Percentiles rank a stretch among this genome's conserved stretches.
These are phyloP conservation scores for Saccharomycopsis babjevae DNA, from an alignment of 805 yeast species.

Conservation along the genomic window DNA sequence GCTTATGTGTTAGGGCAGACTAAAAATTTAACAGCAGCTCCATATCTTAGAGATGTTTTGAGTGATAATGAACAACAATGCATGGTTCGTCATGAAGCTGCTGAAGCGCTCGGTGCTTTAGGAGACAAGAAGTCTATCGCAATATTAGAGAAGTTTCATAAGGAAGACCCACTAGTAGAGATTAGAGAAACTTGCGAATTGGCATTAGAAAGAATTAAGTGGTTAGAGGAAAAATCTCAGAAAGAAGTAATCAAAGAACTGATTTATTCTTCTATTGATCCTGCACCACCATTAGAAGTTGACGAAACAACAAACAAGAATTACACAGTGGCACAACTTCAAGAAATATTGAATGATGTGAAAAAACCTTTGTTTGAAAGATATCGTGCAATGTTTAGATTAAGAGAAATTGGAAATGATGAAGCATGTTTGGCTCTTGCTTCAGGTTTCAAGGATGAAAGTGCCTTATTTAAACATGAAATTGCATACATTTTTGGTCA, in stretches of 20 bases:
- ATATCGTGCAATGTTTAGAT: conserved; percentile 96
- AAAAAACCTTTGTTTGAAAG: conserved; percentile 76
- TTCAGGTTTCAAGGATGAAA: conserved; percentile 77
- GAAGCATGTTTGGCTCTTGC: conserved; percentile 92
- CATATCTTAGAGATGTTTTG: conserved; percentile 63
- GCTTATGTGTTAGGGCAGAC: conserved; percentile 97
- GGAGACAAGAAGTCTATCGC: conserved; percentile 69
- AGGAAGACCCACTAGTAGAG: conserved; percentile 72
- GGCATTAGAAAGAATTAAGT: conserved; percentile 87
- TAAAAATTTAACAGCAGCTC: conserved; percentile 69
- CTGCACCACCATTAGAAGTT: conserved; percentile 80
- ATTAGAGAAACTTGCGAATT: conserved; percentile 96
- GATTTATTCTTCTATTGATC: conserved; percentile 82
- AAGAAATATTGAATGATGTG: conserved; percentile 65
- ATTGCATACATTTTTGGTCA: conserved; percentile 98
- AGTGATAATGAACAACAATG: conserved; percentile 61
- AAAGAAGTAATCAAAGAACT: conserved; percentile 69
- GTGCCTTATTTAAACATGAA: conserved; percentile 94
- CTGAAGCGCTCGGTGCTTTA: conserved; percentile 95
- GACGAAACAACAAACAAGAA: conserved; percentile 41
- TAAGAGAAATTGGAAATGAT: conserved; percentile 87
- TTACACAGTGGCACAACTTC: conserved; percentile 56
- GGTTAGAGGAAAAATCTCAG: conserved; percentile 39
- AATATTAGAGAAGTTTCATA: conserved; percentile 50
- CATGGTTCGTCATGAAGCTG: conserved; percentile 99